Evolutionary conservation across 306 rosid genomes (phyloP).

Genomic region (Casuarina cunninghamiana): DNA sequence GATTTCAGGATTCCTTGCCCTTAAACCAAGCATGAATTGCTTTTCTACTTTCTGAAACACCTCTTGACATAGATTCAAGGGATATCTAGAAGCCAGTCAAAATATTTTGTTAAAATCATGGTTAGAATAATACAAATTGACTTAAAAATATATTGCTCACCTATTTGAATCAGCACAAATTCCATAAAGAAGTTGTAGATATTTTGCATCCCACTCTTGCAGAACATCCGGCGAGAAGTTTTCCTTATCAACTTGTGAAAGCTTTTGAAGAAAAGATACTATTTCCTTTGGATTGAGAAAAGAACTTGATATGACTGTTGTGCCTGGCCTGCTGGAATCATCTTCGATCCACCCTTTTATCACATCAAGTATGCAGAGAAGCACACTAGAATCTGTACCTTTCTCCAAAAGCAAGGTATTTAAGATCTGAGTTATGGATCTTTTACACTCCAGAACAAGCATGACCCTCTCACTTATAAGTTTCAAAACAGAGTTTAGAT

Average conservation of each 20-base stretch:
- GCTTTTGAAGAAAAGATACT: constrained; percentile 92
- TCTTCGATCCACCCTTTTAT: constrained; percentile 97
- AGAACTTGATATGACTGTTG: constrained; percentile 58
- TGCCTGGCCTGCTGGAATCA: constrained; percentile 76
- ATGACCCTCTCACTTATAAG: constrained; percentile 91
- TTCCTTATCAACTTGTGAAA: constrained; percentile 88
- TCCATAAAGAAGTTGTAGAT: constrained; percentile 85
- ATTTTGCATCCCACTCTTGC: constrained; percentile 93
- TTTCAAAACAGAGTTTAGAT: constrained; percentile 79
- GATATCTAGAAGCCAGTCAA: constrained; percentile 58
- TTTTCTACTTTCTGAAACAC: constrained; percentile 93
- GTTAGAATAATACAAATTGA: constrained; percentile 16
- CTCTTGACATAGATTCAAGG: constrained; percentile 68
- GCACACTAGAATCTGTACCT: constrained; percentile 89
- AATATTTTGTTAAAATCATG: constrained; percentile 24
- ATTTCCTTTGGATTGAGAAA: constrained; percentile 84
- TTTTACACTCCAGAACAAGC: constrained; percentile 85
- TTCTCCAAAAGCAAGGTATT: constrained; percentile 89
- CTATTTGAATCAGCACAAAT: constrained; percentile 82
- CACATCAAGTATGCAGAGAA: constrained; percentile 95
- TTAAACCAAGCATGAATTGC: constrained; percentile 91
- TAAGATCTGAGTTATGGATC: constrained; percentile 79
- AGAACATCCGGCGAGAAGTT: constrained; percentile 57
- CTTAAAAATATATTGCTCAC: constrained; percentile 47
- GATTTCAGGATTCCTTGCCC: constrained; percentile 88